Evolutionary conservation across 345 rosid genomes (phyloP).

Genomic region (Linum tenue): DNA sequence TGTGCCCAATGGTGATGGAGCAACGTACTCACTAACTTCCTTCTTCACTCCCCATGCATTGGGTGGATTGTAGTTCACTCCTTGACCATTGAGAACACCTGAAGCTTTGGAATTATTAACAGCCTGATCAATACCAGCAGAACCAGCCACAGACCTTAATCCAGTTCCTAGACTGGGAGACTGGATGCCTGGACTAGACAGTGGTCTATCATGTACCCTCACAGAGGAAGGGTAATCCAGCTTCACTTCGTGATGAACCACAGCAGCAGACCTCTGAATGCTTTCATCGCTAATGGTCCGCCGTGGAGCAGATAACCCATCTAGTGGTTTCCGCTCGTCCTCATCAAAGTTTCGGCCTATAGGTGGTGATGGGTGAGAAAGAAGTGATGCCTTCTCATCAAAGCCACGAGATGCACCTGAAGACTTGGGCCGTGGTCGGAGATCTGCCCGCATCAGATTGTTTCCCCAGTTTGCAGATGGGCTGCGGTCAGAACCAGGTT

Average conservation of each 20-base stretch:
- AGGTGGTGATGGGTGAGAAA: constrained; percentile 10
- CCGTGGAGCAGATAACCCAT: constrained; percentile 3
- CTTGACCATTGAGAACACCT: neutral
- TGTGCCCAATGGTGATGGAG: neutral
- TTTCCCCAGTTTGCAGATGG: constrained; percentile 9
- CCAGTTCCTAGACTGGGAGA: constrained; percentile 8
- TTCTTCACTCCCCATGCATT: constrained; percentile 19
- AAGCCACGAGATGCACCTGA: constrained; percentile 13
- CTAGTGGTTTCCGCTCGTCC: constrained; percentile 23
- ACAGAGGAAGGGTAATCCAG: constrained; percentile 2
- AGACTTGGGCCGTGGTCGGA: constrained; percentile 22
- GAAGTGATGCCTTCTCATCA: constrained; percentile 19
- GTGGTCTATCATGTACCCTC: constrained; percentile 14
- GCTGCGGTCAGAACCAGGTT: constrained; percentile 14
- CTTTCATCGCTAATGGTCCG: constrained; percentile 13
- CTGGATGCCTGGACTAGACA: constrained; percentile 7
- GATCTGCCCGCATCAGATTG: constrained; percentile 16
- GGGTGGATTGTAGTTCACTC: constrained; percentile 11
- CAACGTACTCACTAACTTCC: constrained; percentile 5
- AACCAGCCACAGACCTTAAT: constrained; percentile 1
- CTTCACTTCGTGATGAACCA: constrained; percentile 10
- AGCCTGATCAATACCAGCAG: constrained; percentile 5
- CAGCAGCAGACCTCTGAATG: neutral
- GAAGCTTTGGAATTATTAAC: constrained; percentile 4
- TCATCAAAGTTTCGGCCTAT: constrained; percentile 25